Evolutionary conservation across 305 asterid species (phyloP).

Genomic region (Fraxinus floribunda): DNA sequence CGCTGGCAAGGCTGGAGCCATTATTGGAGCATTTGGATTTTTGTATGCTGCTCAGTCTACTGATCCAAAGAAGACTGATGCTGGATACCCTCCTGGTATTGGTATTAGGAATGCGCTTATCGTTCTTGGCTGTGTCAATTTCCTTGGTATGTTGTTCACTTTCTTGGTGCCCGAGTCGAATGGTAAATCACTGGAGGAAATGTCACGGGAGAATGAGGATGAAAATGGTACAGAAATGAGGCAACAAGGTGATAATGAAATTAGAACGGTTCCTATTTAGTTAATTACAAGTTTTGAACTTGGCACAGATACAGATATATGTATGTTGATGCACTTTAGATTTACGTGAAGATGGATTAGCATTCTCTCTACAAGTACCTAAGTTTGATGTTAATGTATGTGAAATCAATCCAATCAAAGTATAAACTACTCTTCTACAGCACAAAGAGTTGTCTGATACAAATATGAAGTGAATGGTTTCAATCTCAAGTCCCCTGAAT

Average conservation of each 20-base stretch:
- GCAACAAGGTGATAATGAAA: constrained; percentile 13
- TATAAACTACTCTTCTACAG: neutral
- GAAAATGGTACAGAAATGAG: constrained; percentile 19
- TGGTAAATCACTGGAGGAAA: constrained; percentile 53
- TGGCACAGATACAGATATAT: neutral
- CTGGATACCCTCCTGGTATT: constrained; percentile 51
- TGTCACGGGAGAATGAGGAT: constrained; percentile 39
- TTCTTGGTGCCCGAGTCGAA: constrained; percentile 57
- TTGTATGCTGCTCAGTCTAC: constrained; percentile 47
- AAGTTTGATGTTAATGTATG: neutral
- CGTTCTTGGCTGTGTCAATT: constrained; percentile 48
- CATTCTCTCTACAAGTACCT: neutral
- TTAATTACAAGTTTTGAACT: neutral
- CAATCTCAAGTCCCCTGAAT: neutral
- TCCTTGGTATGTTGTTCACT: constrained; percentile 43
- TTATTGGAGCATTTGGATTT: constrained; percentile 47
- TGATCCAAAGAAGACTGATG: constrained; percentile 28
- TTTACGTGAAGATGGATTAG: neutral
- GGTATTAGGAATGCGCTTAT: constrained; percentile 48
- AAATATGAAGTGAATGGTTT: neutral
- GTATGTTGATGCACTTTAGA: neutral
- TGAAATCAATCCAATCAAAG: neutral
- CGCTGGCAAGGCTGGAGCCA: constrained; percentile 50
- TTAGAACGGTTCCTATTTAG: constrained; percentile 30
- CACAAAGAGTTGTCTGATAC: neutral